phyloP scores from a whole-genome alignment of 1,284 basidiomycete species.

The Boletus hoseneyae region DNA sequence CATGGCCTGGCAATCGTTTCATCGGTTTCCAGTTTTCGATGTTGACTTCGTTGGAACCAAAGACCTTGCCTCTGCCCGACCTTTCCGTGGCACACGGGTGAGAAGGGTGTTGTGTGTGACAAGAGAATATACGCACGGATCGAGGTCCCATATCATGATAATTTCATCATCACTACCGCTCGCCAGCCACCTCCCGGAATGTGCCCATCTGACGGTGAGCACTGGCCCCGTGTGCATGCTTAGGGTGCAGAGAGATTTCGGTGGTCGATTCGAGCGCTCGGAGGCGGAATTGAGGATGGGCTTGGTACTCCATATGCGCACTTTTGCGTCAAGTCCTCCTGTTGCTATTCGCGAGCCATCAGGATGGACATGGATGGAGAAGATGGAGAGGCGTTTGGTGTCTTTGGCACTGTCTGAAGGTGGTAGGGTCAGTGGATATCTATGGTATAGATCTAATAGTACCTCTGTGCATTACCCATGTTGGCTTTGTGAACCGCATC shows the following conservation, averaged over 20 bases:
- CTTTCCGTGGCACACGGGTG: constrained; percentile 36
- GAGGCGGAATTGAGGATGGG: constrained; percentile 79
- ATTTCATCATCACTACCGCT: constrained; percentile 96
- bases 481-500: constrained; percentile 57
- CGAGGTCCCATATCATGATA: constrained; percentile 96
- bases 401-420: constrained; percentile 32
- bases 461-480: constrained; percentile 54
- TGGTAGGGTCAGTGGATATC: not conserved
- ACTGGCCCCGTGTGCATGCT: constrained; percentile 95
- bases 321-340: constrained; percentile 92
- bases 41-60: constrained; percentile 91
- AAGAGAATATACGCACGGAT: constrained; percentile 66
- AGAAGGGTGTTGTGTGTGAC: not conserved
- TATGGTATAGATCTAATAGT: not conserved
- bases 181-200: constrained; percentile 91
- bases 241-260: constrained; percentile 87
- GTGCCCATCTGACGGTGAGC: constrained; percentile 92
- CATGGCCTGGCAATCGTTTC: constrained; percentile 89
- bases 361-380: constrained; percentile 91
- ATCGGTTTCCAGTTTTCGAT: constrained; percentile 98
- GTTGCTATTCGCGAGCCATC: constrained; percentile 96
- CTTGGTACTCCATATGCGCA: constrained; percentile 96
- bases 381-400: constrained; percentile 82
- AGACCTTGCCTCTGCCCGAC: constrained; percentile 78
- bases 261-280: constrained; percentile 73